Conservation (phyloP, 805 yeast genomes). For the Barnettozyma sp. region DNA sequence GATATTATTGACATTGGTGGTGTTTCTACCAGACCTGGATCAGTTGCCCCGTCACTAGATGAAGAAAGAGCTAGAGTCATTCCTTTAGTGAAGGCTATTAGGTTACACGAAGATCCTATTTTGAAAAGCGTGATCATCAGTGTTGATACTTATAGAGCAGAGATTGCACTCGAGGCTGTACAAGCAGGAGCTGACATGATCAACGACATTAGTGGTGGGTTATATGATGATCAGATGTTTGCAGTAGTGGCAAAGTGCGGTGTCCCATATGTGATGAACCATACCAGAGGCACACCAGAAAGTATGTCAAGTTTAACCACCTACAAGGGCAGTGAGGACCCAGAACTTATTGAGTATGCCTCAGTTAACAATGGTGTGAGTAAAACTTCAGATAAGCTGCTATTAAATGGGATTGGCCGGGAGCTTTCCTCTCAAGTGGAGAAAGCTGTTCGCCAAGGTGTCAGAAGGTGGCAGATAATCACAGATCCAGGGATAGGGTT, state of each 20-base stretch:
- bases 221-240: conserved; percentile 60
- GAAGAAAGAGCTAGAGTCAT: conserved; percentile 68
- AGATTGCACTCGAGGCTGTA: conserved; percentile 66
- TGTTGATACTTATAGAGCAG: conserved; percentile 79
- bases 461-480: conserved; percentile 84
- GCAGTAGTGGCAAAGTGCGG: conserved; percentile 59
- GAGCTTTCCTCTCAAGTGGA: conserved; percentile 56
- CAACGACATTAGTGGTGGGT: conserved; percentile 85
- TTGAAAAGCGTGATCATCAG: conserved; percentile 51
- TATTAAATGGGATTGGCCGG: conserved; percentile 51
- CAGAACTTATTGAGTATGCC: conserved; percentile 32
- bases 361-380: conserved; percentile 21
- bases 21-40: conserved; percentile 86
- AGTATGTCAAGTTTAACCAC: conserved; percentile 59
- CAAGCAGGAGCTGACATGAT: conserved; percentile 82
- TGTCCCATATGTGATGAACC: conserved; percentile 77
- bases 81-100: conserved; percentile 59
- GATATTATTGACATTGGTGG: conserved; percentile 89
- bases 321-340: conserved; percentile 39
- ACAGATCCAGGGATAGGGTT: conserved; percentile 96
- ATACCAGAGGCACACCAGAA: conserved; percentile 74
- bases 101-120: conserved; percentile 33
- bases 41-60: conserved; percentile 49
- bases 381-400: conserved; percentile 22
- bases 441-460: conserved; percentile 54